Percentiles rank a stretch among this genome's conserved stretches.
phyloP scores from a whole-genome alignment of 2,329 filamentous ascomycete species.

The Magnaporthales sp. region DNA sequence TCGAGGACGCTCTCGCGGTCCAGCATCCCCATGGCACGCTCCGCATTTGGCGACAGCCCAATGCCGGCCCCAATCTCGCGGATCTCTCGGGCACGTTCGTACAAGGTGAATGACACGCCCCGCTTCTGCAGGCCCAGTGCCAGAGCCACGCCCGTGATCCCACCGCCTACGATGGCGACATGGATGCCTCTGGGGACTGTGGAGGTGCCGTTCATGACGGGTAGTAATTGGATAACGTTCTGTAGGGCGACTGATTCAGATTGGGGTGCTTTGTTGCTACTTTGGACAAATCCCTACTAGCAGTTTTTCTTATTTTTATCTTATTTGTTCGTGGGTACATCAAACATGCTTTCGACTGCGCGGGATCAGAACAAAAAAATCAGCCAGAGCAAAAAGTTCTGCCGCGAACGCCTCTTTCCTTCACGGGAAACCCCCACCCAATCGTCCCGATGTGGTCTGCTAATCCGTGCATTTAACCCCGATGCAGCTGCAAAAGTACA shows the following conservation, averaged over 20 bases:
- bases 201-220: neutral
- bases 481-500: neutral
- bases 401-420: neutral
- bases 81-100: slow-evolving; percentile 33
- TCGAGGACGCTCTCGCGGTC: slow-evolving; percentile 27
- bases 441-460: neutral
- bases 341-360: neutral
- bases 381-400: neutral
- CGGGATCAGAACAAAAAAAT: too few species aligned
- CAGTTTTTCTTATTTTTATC: too few species aligned
- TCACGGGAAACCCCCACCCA: neutral
- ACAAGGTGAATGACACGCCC: slow-evolving; percentile 31
- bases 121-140: slow-evolving; percentile 36
- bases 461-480: neutral
- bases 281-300: too few species aligned
- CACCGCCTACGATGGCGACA: slow-evolving; percentile 42
- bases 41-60: slow-evolving; percentile 41
- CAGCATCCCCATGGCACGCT: slow-evolving; percentile 32
- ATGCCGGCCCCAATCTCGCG: slow-evolving; percentile 42
- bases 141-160: slow-evolving; percentile 39
- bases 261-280: too few species aligned
- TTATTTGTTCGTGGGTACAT: too few species aligned
- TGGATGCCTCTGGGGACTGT: slow-evolving; percentile 10
- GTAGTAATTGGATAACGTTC: neutral
- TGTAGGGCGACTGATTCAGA: too few species aligned